Base-by-base conservation (phyloP, 2,329 filamentous ascomycete species). In the Pseudogymnoascus sp. region DNA sequence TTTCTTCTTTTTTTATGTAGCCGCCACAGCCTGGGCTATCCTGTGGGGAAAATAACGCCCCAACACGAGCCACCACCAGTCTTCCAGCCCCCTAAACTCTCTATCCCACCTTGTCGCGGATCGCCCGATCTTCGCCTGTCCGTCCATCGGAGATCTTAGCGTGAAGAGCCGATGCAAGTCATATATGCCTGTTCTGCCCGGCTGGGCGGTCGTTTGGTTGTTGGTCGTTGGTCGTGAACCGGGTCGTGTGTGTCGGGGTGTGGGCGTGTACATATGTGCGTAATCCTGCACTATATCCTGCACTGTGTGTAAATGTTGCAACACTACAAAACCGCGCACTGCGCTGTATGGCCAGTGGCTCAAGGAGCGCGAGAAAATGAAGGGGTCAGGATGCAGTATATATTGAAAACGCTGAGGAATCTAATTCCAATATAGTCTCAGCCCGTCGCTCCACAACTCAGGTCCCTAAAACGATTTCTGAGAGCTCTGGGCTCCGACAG, bases 71-170 rank as follows among this genome's bases (percentile, higher is more conserved):
- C 44, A 50, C 21, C 44, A 44, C 3, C 44, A 37, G 35, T 21
- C 21, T 29, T 50, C 13, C 14, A 50, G 44, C 24, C 44, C 44
- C 14, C 24, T 4, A n/a, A 26, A 21, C n/a, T 7, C 29, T 24
- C 10, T n/a, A n/a, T 47, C 21, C 38, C 44, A 50, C 24, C 24
- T 50, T 50, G 24, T 50, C 44, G 5, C 24, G 21, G 44, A 50
- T 50, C 44, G 44, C 3, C 44, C 44, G 44, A 50, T 50, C 24
- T 50, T 50, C 24, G 24, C 13, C 26, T 50, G 44, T 50, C 44
- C 44, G 24, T 50, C 44, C 44, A 50, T 50, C 44, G 44, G 44
- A 50, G 44, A 50, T 50, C 44, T 50, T 50, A 50, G 44, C 44
- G 44, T 50, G 13, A 29, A 50, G 7, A 50, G 6, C 24, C n/a